Evolutionary conservation across 2,329 filamentous ascomycete genomes (phyloP), one percentile per base, ranked within the genome.

Genomic region (Pezizomycotina sp.): DNA sequence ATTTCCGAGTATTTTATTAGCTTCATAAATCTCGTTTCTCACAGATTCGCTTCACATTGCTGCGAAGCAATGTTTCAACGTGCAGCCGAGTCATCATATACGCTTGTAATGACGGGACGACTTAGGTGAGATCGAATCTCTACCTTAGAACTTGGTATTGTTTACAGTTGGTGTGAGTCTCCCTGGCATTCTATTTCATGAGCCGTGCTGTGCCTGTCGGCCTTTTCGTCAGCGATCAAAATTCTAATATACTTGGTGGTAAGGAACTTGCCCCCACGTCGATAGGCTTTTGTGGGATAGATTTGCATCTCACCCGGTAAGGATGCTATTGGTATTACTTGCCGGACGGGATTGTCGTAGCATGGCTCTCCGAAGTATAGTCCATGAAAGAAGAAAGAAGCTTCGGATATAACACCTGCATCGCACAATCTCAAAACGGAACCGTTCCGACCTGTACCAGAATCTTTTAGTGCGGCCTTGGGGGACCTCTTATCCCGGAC

Each of bases 11-110:
- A 27, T 34, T 36, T 37, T 5, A 10, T 22, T 49, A 69, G 65
- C 58, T 92, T 95, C 58, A 63, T 86, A 40, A 77, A 84, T 50
- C 68, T 98, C 18, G 74, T 93, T 33, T 84, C 91, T 55, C 89
- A 98, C 60, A 77, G 89, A 12, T 98, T 98, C 53, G 89, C 89
- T 4, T 92, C 84, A 43, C 89, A 98, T 62, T 95, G 86, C 60
- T 93, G 84, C 56, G 89, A 98, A 60, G 81, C 81, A 16, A 66
- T 98, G 20, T 95, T 98, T 56, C 64, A 84, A 31, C 72, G 79
- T 47, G 77, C 80, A 2, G 84, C 84, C 0, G n/a, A n/a, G n/a
- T n/a, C n/a, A n/a, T n/a, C n/a, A n/a, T n/a, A n/a, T n/a, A n/a
- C n/a, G n/a, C n/a, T n/a, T n/a, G n/a, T n/a, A n/a, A n/a, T n/a